Conservation (phyloP, 1,139 yeast species). For the Saccharomyces pastorianus region DNA sequence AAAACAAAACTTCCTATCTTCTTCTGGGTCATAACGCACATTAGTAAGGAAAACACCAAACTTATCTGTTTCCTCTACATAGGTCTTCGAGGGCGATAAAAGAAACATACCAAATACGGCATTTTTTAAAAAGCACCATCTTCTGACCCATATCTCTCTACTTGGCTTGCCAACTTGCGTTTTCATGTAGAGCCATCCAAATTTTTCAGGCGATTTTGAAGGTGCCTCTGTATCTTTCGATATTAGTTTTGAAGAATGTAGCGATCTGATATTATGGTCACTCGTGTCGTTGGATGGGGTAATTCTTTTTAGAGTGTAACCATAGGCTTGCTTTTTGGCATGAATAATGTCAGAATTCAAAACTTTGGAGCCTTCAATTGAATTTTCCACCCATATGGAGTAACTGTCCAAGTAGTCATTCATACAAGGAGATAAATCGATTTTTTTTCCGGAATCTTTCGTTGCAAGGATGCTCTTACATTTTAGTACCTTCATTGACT, state of each 20-base stretch:
- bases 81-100: constrained; percentile 61
- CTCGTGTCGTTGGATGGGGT: constrained; percentile 54
- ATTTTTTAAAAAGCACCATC: constrained; percentile 83
- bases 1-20: constrained; percentile 78
- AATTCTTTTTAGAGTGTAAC: constrained; percentile 43
- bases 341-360: constrained; percentile 45
- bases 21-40: constrained; percentile 57
- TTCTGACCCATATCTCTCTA: constrained; percentile 67
- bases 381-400: constrained; percentile 33
- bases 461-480: constrained; percentile 20
- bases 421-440: constrained; percentile 17
- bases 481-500: constrained; percentile 31
- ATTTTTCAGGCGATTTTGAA: constrained; percentile 46
- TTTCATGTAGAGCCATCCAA: constrained; percentile 83
- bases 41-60: constrained; percentile 69
- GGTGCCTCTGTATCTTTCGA: constrained; percentile 14
- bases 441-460: constrained; percentile 14
- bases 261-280: constrained; percentile 47
- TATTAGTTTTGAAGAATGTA: constrained; percentile 37
- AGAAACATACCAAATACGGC: constrained; percentile 80
- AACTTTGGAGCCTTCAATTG: constrained; percentile 34
- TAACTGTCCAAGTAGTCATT: constrained; percentile 32
- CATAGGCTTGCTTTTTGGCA: constrained; percentile 63
- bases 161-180: constrained; percentile 51
- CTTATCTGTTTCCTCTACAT: constrained; percentile 86